A percentile compares a stretch with the other conserved stretches of the same genome.
phyloP scores from a whole-genome alignment of 2,329 filamentous ascomycete species.

The Thielaviopsis cerberus region DNA sequence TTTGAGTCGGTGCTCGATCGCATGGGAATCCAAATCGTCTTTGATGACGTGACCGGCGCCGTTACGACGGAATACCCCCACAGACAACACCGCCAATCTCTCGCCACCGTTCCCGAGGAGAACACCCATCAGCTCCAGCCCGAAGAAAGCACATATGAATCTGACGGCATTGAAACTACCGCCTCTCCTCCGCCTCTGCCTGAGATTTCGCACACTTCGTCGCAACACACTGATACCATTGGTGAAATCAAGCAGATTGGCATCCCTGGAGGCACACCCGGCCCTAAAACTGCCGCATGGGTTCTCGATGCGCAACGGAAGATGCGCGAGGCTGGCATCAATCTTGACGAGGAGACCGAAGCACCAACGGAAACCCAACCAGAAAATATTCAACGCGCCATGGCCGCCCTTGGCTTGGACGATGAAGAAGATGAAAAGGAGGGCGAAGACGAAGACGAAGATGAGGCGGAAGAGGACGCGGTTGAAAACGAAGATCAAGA shows the following conservation, averaged over 20 bases:
- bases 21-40: conserved; percentile 55
- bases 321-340: conserved; percentile 9
- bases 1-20: conserved; percentile 49
- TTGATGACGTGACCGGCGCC: conserved; percentile 20
- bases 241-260: conserved; percentile 3
- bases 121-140: conserved; percentile 9
- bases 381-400: background rate
- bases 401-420: background rate
- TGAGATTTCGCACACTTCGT: conserved; percentile 10
- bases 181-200: conserved; percentile 6
- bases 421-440: background rate
- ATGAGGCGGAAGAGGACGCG: background rate
- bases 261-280: background rate
- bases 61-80: conserved; percentile 10
- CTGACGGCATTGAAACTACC: conserved; percentile 1
- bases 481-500: background rate
- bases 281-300: conserved; percentile 8
- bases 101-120: conserved; percentile 10
- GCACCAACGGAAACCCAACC: background rate
- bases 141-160: conserved; percentile 9
- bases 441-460: background rate
- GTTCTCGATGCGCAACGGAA: conserved; percentile 6
- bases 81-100: conserved; percentile 4
- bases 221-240: conserved; percentile 3
- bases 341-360: conserved; percentile 2